Conservation (phyloP, 805 yeast genomes). For the Tetrapisispora iriomotensis region DNA sequence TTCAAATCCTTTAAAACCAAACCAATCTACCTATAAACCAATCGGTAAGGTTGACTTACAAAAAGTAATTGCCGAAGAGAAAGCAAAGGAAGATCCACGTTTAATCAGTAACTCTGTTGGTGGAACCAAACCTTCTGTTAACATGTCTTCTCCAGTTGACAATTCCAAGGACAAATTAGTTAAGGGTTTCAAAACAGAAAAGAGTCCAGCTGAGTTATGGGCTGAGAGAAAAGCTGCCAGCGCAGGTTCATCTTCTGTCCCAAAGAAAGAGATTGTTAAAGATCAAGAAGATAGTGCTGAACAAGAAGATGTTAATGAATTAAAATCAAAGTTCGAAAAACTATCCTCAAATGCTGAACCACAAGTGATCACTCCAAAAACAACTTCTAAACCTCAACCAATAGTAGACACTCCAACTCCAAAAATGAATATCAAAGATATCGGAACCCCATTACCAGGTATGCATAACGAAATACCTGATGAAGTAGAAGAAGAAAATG, state of each 20-base stretch:
- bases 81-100: conserved; percentile 36
- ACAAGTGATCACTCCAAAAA: conserved; percentile 21
- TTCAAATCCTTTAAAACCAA: conserved; percentile 35
- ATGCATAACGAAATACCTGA: conserved; percentile 21
- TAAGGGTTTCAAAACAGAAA: conserved; percentile 62
- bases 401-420: conserved; percentile 9
- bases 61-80: conserved; percentile 35
- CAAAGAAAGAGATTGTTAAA: conserved; percentile 24
- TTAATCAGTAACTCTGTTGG: conserved; percentile 22
- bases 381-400: conserved; percentile 14
- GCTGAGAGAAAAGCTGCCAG: conserved; percentile 78
- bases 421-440: conserved; percentile 13
- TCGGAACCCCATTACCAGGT: conserved; percentile 29
- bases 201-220: conserved; percentile 93
- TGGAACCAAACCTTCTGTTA: conserved; percentile 29
- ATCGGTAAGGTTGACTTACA: conserved; percentile 49
- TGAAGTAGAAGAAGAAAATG: conserved; percentile 16
- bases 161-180: conserved; percentile 33
- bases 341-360: conserved; percentile 20
- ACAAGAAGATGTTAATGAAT: conserved; percentile 24
- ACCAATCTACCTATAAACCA: conserved; percentile 46
- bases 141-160: conserved; percentile 5
- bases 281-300: conserved; percentile 23
- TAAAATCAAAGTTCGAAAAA: conserved; percentile 32
- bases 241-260: neutral